These are phyloP conservation scores for Eucalyptus cloeziana DNA, from an alignment of 345 rosid genomes.

Conservation along the genomic window DNA sequence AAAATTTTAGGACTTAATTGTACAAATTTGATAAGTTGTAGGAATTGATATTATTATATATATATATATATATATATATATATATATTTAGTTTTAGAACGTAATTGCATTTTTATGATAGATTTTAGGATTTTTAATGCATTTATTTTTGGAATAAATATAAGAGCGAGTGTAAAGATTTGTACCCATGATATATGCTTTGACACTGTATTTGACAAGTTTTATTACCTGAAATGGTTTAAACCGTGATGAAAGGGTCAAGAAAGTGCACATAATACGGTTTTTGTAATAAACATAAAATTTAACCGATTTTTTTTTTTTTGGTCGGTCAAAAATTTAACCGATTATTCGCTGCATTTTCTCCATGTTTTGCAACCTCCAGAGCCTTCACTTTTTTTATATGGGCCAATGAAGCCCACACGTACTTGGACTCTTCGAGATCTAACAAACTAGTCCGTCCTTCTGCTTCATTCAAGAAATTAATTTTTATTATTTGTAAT, in stretches of 20 bases:
- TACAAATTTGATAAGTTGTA: too few relatives aligned
- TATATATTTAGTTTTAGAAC: too few relatives aligned
- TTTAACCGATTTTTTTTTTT: background rate
- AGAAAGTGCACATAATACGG: background rate
- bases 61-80: too few relatives aligned
- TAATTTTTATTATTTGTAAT: too few relatives aligned
- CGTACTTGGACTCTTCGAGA: too few relatives aligned
- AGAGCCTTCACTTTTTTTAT: background rate
- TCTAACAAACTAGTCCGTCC: too few relatives aligned
- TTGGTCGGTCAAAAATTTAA: too few relatives aligned
- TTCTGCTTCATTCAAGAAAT: too few relatives aligned
- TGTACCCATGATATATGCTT: background rate
- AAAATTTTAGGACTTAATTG: too few relatives aligned
- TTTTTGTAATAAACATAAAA: background rate
- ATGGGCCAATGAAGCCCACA: background rate
- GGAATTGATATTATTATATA: too few relatives aligned
- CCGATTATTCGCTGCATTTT: background rate
- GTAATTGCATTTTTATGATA: too few relatives aligned
- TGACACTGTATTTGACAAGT: background rate
- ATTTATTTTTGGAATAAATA: accelerated
- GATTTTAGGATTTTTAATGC: accelerated
- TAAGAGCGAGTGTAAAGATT: background rate
- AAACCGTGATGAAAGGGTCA: background rate
- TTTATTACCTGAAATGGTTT: background rate
- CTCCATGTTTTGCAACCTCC: background rate